Base-by-base conservation (phyloP, 352 stramenopile genomes). In the Pseudoperonospora humuli region DNA sequence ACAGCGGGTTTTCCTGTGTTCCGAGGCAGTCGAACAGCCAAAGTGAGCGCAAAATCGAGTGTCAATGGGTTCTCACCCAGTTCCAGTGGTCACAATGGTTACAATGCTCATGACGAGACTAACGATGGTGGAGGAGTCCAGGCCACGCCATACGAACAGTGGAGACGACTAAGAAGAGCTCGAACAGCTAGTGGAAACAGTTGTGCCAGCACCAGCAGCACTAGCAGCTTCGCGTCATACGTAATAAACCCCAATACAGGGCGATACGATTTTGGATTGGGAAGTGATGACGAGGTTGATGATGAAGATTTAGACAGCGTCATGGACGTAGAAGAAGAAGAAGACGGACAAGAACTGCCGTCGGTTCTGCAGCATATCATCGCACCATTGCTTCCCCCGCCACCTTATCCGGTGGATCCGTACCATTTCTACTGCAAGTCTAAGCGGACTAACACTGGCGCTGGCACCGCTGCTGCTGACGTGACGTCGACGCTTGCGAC, bases 381-480 rank as follows among this genome's bases (percentile, higher is more conserved):
- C 13, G 76, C 76, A 29, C 76, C 79, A 6, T 48, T 43, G 13
- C 53, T 92, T 17, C 79, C 79, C 0, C 59, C 62, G 1, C 37
- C 73, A 6, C 79, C 79, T 39, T 92, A 92, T 50, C 79, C 79
- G 0, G 79, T 91, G 9, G 79, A 91, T 31, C 65, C 72, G 15
- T 91, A 91, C 48, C 79, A 91, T 41, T 91, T 91, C 40, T 86
- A 86, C 37, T 87, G 70, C 43, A 47, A 58, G 20, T 32, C 39
- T 11, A 76, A 51, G 21, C 42, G 14, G 21, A 50, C 40, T 15
- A 44, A 45, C 21, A 40, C 37, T 21, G 52, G 43, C 13, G 52
- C 48, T 8, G 66, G 74, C 0, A 65, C 57, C 4, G 49, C 49
- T 0, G 57, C 80, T n/a, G 61, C 64, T 4, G 62, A 81, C 11